Evolutionary conservation across 352 stramenopile species (phyloP).

Genomic region (Pythium pyrilobum): DNA sequence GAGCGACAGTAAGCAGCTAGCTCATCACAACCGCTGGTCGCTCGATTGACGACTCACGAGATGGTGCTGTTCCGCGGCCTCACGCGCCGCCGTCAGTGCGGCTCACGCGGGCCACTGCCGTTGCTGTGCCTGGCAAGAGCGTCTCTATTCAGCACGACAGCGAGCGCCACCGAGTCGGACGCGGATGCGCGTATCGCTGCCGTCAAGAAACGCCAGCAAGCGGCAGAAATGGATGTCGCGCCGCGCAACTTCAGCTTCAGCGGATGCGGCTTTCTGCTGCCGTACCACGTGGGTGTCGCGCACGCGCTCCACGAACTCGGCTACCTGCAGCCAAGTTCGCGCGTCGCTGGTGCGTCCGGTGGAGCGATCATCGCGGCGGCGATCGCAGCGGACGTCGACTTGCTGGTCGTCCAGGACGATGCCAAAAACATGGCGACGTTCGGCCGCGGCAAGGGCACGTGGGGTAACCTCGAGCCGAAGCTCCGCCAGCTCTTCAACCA

Average conservation of each 20-base stretch:
- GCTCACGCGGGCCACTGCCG: not conserved
- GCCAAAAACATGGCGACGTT: conserved; percentile 48
- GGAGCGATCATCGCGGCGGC: conserved; percentile 60
- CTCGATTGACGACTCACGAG: too few species aligned
- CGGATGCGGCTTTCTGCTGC: conserved; percentile 70
- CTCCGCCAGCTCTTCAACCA: conserved; percentile 47
- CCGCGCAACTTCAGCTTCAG: conserved; percentile 71
- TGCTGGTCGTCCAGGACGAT: conserved; percentile 54
- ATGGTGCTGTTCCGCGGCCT: not conserved
- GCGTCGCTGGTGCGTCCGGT: conserved; percentile 69
- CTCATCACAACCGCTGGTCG: too few species aligned
- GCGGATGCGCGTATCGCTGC: conserved; percentile 66
- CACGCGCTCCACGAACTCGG: conserved; percentile 47
- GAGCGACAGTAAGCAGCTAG: too few species aligned
- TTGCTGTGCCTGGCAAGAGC: not conserved
- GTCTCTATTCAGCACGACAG: conserved; percentile 29
- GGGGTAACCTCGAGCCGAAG: conserved; percentile 61
- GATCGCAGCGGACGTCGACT: conserved; percentile 46
- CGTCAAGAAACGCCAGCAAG: conserved; percentile 46
- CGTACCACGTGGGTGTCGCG: conserved; percentile 74
- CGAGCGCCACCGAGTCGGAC: conserved; percentile 18
- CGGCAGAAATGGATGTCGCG: not conserved
- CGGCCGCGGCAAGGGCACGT: conserved; percentile 45
- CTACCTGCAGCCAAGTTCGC: conserved; percentile 37
- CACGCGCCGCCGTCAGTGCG: not conserved